These are phyloP conservation scores for Calonectria pseudoturangicola DNA, from an alignment of 2,329 filamentous ascomycete species.

Conservation along the genomic window DNA sequence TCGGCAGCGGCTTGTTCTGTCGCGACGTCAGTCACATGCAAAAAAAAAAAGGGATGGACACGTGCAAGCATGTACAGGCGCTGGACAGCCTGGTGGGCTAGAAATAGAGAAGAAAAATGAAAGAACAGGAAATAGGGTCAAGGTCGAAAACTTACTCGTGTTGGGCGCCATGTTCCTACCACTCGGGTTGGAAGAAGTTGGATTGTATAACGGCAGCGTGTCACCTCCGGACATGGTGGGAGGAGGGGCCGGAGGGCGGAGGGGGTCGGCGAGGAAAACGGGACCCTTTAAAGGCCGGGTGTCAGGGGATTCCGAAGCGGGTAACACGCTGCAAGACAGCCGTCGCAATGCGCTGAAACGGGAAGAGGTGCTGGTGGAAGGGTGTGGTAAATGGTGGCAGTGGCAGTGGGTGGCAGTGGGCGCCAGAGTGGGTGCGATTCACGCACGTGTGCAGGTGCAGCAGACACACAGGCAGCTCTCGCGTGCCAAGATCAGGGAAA, in stretches of 20 bases:
- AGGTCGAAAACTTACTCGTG: conserved; percentile 54
- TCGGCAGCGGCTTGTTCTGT: conserved; percentile 69
- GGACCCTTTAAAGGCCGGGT: conserved; percentile 47
- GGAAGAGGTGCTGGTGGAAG: conserved; percentile 8
- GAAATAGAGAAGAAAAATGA: neutral
- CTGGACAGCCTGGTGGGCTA: neutral
- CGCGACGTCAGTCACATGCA: conserved; percentile 28
- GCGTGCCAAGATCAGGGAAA: neutral
- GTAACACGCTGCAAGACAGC: conserved; percentile 25
- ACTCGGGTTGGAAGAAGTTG: conserved; percentile 52
- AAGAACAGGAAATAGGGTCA: neutral
- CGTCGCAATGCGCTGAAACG: conserved; percentile 22
- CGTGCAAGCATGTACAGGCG: neutral
- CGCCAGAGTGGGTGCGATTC: conserved; percentile 20
- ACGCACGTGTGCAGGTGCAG: conserved; percentile 24
- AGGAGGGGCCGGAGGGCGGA: conserved; percentile 51
- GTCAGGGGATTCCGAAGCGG: conserved; percentile 28
- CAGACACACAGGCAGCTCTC: neutral
- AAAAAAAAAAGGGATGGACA: neutral
- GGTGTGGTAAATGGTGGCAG: conserved; percentile 21
- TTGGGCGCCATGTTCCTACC: conserved; percentile 59
- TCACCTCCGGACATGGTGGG: conserved; percentile 57
- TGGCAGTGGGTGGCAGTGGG: conserved; percentile 22
- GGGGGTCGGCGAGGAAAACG: conserved; percentile 46
- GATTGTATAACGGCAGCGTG: conserved; percentile 58